A percentile compares a stretch with the other conserved stretches of the same genome.
Conservation (phyloP, 768 basidiomycete species). For the Rhizopogon salebrosus region DNA sequence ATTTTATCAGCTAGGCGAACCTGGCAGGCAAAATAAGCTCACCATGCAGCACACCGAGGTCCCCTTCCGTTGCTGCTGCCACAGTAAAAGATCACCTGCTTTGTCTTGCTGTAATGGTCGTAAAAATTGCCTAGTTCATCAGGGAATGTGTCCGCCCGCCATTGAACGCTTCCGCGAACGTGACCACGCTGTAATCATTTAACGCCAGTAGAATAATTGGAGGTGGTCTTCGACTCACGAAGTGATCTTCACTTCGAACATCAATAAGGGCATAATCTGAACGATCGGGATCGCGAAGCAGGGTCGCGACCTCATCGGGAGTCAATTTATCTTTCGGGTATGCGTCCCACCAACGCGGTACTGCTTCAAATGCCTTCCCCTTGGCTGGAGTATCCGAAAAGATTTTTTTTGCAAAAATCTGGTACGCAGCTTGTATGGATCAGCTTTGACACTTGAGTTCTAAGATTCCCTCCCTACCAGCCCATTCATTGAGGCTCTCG, state of each 20-base stretch:
- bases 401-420: constrained; percentile 40
- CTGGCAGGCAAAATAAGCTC: constrained; percentile 3
- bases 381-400: neutral
- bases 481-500: constrained; percentile 40
- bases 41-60: constrained; percentile 55
- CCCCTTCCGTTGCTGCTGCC: constrained; percentile 46
- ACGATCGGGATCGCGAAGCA: constrained; percentile 16
- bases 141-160: constrained; percentile 46
- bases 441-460: neutral
- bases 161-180: constrained; percentile 45
- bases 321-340: constrained; percentile 35
- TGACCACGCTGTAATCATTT: constrained; percentile 42
- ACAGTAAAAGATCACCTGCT: constrained; percentile 51
- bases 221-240: constrained; percentile 22
- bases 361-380: constrained; percentile 10
- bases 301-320: constrained; percentile 33
- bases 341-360: constrained; percentile 50
- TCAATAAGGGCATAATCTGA: constrained; percentile 41
- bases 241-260: constrained; percentile 43
- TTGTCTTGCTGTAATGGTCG: constrained; percentile 32
- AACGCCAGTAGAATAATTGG: neutral
- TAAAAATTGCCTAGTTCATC: constrained; percentile 38
- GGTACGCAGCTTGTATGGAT: constrained; percentile 36
- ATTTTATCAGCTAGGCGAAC: neutral
- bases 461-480: constrained; percentile 26